phyloP scores from a whole-genome alignment of 768 basidiomycete species.

The Boletus rubescentipes region DNA sequence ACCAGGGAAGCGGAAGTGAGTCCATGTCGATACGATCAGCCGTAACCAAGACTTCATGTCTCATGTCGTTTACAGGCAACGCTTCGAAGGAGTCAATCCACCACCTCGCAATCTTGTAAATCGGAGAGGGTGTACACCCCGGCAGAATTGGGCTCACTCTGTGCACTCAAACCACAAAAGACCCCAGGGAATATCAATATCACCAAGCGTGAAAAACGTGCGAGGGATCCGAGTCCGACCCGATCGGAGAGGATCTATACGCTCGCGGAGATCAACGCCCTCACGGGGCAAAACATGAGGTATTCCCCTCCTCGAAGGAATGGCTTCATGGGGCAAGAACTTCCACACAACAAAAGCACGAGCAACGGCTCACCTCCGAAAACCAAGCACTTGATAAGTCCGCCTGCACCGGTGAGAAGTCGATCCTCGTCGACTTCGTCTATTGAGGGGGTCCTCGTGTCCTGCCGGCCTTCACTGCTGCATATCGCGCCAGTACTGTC shows the following conservation, averaged over 20 bases:
- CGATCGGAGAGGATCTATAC: slow-evolving; percentile 36
- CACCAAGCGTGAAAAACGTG: slow-evolving; percentile 19
- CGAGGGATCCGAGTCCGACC: slow-evolving; percentile 27
- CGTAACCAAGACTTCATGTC: not conserved
- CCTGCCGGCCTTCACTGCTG: slow-evolving; percentile 63
- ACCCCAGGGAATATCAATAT: slow-evolving; percentile 1
- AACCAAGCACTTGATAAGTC: slow-evolving; percentile 7
- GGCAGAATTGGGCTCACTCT: slow-evolving; percentile 16
- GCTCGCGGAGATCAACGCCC: slow-evolving; percentile 33
- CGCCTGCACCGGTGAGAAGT: slow-evolving; percentile 15
- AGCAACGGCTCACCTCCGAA: slow-evolving; percentile 25
- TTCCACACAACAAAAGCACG: slow-evolving; percentile 12
- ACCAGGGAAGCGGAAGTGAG: slow-evolving; percentile 26
- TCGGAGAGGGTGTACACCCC: slow-evolving; percentile 27
- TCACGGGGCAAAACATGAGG: slow-evolving; percentile 27
- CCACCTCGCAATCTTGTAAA: slow-evolving; percentile 19
- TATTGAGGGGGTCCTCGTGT: slow-evolving; percentile 53
- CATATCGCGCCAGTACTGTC: slow-evolving; percentile 60
- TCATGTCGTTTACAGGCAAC: slow-evolving; percentile 10
- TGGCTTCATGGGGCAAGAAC: slow-evolving; percentile 9
- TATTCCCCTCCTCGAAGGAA: slow-evolving; percentile 23
- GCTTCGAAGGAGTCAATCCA: slow-evolving; percentile 23
- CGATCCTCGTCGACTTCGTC: slow-evolving; percentile 39
- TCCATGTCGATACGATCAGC: not conserved
- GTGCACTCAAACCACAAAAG: slow-evolving; percentile 21